These are phyloP conservation scores for Ogataea siamensis DNA, from an alignment of 805 yeast species.

Conservation along the genomic window DNA sequence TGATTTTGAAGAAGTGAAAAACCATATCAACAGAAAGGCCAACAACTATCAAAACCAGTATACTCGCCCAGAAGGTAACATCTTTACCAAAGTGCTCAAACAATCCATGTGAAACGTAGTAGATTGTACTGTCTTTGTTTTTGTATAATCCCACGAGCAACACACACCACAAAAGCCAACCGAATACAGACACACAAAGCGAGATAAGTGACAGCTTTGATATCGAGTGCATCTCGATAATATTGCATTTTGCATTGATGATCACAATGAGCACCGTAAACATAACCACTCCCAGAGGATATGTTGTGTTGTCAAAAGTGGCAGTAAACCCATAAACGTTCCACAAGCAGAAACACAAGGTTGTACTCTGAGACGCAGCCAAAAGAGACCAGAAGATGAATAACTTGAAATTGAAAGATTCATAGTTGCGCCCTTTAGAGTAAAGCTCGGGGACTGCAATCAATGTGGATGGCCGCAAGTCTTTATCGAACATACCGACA, in stretches of 20 bases:
- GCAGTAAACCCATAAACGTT: constrained; percentile 71
- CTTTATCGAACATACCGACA: constrained; percentile 94
- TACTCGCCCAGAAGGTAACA: constrained; percentile 81
- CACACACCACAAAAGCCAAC: constrained; percentile 84
- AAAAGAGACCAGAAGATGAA: constrained; percentile 77
- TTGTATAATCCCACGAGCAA: constrained; percentile 68
- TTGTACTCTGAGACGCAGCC: constrained; percentile 70
- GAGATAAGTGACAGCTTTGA: constrained; percentile 68
- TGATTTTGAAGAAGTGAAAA: constrained; percentile 52
- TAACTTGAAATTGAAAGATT: constrained; percentile 67
- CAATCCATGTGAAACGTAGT: constrained; percentile 69
- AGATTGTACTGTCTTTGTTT: constrained; percentile 53
- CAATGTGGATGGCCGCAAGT: constrained; percentile 81
- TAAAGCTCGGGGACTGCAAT: constrained; percentile 91
- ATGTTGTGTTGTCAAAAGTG: constrained; percentile 67
- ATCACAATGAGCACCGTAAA: constrained; percentile 71
- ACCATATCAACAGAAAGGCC: constrained; percentile 68
- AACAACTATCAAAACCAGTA: constrained; percentile 53
- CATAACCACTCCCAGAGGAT: constrained; percentile 75
- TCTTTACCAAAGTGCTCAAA: constrained; percentile 74
- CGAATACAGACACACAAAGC: constrained; percentile 68
- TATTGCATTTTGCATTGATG: constrained; percentile 74
- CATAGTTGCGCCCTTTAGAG: constrained; percentile 67
- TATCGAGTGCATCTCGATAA: constrained; percentile 76
- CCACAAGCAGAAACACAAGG: constrained; percentile 66